Base-by-base conservation (phyloP, 1,284 basidiomycete species). In the Naganishia albida region DNA sequence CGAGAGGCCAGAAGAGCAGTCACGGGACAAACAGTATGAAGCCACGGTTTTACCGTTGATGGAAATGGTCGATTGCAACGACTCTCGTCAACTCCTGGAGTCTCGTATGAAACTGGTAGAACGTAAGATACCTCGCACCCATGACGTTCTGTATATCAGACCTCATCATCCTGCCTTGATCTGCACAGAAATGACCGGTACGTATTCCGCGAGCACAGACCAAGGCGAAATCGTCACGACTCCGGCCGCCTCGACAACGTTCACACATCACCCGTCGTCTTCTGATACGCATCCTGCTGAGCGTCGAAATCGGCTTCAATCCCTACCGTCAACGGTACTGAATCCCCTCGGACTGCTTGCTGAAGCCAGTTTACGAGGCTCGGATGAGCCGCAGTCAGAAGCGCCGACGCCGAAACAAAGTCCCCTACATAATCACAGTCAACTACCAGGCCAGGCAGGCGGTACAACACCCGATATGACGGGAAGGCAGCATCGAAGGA, bases 271-370 rank as follows among this genome's bases (percentile, higher is more conserved):
- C 34, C 34, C 57, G 25, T 60, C 57, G 2, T 60, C 57, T 10
- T 40, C 57, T 16, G 57, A 60, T n/a, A 42, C 44, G 16, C 57
- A 60, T 26, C 57, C 34, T 39, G 34, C 44, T 20, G 57, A 60
- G 13, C 57, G 57, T 8, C 46, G 57, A 7, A 40, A 91, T 83
- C 89, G 93, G 72, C 82, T 96, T 7, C 91, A 94, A 70, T 91
- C 87, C 0, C 81, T 97, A 4, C 93, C 93, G 0, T 93, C 95
- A 76, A 94, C 94, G 72, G 83, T 89, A 0, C 81, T 96, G 23
- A 95, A 94, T 66, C 93, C 93, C 1, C 81, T 96, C 7, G 93
- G 93, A 8, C 81, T 97, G 0, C 83, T 96, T 15, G 93, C 91
- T 0, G 93, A 96, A 77, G 91, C 93, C 0, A 92, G 90, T 73